Conservation (phyloP, 2,329 filamentous ascomycete genomes). For the Ceratocystis destructans region DNA sequence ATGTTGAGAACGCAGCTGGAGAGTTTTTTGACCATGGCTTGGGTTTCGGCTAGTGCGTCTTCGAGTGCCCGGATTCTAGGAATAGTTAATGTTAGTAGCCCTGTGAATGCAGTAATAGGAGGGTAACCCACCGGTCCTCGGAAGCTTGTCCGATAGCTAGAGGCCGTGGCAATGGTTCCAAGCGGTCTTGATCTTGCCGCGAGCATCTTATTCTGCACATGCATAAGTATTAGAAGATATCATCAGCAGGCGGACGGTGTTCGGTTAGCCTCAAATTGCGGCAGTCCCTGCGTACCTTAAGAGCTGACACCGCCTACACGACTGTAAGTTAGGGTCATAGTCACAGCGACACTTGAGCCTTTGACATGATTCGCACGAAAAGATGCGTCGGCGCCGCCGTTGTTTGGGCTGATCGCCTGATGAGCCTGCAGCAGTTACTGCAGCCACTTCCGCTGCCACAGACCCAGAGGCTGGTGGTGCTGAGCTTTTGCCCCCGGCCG, state of each 20-base stretch:
- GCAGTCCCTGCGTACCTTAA: slow-evolving; percentile 4
- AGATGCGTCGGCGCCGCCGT: slow-evolving; percentile 14
- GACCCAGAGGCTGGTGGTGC: slow-evolving; percentile 9
- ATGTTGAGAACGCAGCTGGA: slow-evolving; percentile 7
- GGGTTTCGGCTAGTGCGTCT: slow-evolving; percentile 13
- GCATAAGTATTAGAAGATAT: neutral
- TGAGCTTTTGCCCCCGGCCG: neutral
- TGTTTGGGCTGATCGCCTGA: slow-evolving; percentile 13
- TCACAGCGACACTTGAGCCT: slow-evolving; percentile 17
- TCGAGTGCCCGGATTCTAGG: slow-evolving; percentile 15
- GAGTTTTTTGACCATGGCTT: slow-evolving; percentile 11
- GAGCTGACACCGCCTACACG: slow-evolving; percentile 17
- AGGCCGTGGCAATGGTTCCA: slow-evolving; percentile 15
- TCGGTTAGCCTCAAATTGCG: neutral
- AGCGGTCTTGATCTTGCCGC: slow-evolving; percentile 17
- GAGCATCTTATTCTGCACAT: slow-evolving; percentile 16
- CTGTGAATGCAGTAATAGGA: neutral
- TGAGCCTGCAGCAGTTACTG: slow-evolving; percentile 3
- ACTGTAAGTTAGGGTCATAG: slow-evolving; percentile 16
- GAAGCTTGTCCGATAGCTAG: neutral
- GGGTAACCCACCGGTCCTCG: slow-evolving; percentile 11
- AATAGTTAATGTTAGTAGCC: neutral
- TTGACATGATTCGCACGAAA: slow-evolving; percentile 18
- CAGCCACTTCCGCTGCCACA: slow-evolving; percentile 14
- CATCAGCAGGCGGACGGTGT: neutral